Evolutionary conservation across 1,284 basidiomycete species (phyloP).

Genomic region (Cerioporus squamosus): DNA sequence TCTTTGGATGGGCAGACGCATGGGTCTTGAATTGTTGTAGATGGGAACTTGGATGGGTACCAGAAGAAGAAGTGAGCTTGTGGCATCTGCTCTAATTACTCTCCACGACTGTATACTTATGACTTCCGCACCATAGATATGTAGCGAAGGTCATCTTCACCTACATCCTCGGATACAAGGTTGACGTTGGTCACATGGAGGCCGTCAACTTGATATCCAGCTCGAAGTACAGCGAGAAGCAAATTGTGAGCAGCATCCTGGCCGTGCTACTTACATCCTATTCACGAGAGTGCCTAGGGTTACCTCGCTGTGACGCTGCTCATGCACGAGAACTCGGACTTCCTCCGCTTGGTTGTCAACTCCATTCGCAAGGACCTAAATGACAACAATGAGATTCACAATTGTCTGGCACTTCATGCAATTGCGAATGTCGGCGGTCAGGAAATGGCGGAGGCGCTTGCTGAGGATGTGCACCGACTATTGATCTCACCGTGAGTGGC

Average conservation of each 20-base stretch:
- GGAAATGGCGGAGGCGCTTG: conserved; percentile 97
- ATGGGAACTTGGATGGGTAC: conserved; percentile 96
- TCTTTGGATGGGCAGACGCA: background rate
- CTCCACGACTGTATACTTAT: conserved; percentile 17
- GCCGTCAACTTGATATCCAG: conserved; percentile 98
- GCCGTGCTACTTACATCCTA: background rate
- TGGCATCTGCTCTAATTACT: background rate
- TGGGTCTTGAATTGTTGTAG: conserved; percentile 44
- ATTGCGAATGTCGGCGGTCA: conserved; percentile 98
- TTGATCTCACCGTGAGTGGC: conserved; percentile 90
- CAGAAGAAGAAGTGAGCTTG: conserved; percentile 94
- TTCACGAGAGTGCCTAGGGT: conserved; percentile 56
- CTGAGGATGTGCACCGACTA: conserved; percentile 91
- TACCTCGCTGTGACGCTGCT: conserved; percentile 96
- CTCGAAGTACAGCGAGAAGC: conserved; percentile 97
- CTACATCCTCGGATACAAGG: conserved; percentile 98
- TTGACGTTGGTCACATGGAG: conserved; percentile 99
- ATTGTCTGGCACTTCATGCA: conserved; percentile 96
- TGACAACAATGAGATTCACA: conserved; percentile 93
- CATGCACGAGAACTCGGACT: conserved; percentile 99
- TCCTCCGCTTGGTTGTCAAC: conserved; percentile 94
- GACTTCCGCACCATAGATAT: conserved; percentile 57
- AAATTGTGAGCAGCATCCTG: conserved; percentile 79
- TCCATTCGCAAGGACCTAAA: conserved; percentile 98
- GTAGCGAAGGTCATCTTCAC: conserved; percentile 98